phyloP scores from a whole-genome alignment of 1,284 basidiomycete species.

The Mycosarcoma mackinlayi region DNA sequence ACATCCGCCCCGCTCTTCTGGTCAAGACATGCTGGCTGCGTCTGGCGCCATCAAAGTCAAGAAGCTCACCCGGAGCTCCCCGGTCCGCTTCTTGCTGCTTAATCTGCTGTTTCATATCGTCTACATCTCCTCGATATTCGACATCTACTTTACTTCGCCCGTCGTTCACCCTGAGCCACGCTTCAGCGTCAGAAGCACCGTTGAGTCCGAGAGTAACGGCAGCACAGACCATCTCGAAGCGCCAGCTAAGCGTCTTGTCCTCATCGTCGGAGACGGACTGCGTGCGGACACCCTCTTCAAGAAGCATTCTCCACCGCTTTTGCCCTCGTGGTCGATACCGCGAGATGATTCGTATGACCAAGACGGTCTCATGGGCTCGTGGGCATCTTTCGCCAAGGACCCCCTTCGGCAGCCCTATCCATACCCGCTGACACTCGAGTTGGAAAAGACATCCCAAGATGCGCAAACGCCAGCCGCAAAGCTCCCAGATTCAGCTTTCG shows the following conservation, averaged over 20 bases:
- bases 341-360: constrained; percentile 1
- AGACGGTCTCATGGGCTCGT: constrained; percentile 17
- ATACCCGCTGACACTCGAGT: constrained; percentile 22
- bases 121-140: constrained; percentile 73
- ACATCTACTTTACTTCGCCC: constrained; percentile 82
- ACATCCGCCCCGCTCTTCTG: not conserved
- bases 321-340: constrained; percentile 50
- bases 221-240: constrained; percentile 43
- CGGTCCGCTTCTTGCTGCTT: constrained; percentile 73
- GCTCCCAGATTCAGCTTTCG: constrained; percentile 33
- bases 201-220: constrained; percentile 4
- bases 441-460: not conserved
- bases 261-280: constrained; percentile 80
- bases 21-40: not conserved
- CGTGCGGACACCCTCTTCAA: constrained; percentile 84
- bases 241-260: constrained; percentile 79
- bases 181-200: constrained; percentile 33
- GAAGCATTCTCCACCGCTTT: constrained; percentile 19
- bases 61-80: constrained; percentile 67
- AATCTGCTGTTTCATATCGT: constrained; percentile 59
- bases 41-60: constrained; percentile 4
- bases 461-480: not conserved
- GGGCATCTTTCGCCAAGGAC: constrained; percentile 30
- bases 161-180: constrained; percentile 65
- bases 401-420: constrained; percentile 30